Evolutionary conservation across 495 filamentous ascomycete genomes (phyloP), one percentile per base, ranked within the genome.

Genomic region (Hypoxylon subgilvum): DNA sequence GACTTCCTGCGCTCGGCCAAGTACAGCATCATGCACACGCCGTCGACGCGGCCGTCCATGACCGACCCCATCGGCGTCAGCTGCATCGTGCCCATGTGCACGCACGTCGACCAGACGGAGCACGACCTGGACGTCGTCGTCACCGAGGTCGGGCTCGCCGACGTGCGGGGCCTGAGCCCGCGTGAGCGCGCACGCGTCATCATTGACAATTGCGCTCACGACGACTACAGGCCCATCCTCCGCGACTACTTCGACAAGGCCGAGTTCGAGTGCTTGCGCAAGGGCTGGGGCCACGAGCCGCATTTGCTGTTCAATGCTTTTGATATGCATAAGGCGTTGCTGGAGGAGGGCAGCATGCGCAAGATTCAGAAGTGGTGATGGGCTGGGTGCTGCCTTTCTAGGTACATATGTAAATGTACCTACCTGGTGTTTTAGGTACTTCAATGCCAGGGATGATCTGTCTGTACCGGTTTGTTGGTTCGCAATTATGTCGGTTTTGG

Each of bases 21-120:
- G 74, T 92, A 93, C 80, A 85, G 80, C 69, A 95, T 96, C 78
- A 96, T 96, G 91, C 91, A 96, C 79, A 94, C 91, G 1, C 91
- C 91, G 4, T 85, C 81, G 31, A 86, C 88, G 0, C 82, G 91
- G 6, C 91, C 91, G 6, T 82, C 79, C 66, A 95, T 93, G 83
- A 85, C 82, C 8, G 91, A 96, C 68, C 89, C 90, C 12, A 84
- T 85, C 47, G 91, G 91, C 65, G 83, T 96, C 42, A 85, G 79
- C 67, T 94, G 90, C 76, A 93, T 96, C 62, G 90, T 96, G 25
- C 90, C 91, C 40, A 92, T 95, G 88, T 90, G 88, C 72, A 95
- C 91, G 5, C 91, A 96, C 76, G 79, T 96, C 60, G 91, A 96
- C 74, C 91, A 94, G 81, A 95, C 91, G 0, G 91, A 95, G 77